These are phyloP conservation scores for Turritis glabra DNA, from an alignment of 345 rosid species.

Conservation along the genomic window DNA sequence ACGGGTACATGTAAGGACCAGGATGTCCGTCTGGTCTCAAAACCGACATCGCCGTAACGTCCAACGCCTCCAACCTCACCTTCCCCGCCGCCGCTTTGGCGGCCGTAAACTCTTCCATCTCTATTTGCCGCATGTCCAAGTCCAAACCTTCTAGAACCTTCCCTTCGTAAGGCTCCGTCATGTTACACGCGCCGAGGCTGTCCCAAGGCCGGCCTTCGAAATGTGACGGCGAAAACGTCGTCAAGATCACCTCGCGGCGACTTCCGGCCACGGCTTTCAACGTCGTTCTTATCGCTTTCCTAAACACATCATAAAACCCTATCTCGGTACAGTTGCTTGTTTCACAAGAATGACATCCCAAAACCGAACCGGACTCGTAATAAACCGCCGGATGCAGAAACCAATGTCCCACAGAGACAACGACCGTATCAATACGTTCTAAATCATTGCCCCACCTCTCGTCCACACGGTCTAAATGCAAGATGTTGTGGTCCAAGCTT, in stretches of 20 bases:
- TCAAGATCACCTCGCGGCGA: constrained; percentile 49
- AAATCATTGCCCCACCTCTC: constrained; percentile 81
- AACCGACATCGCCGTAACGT: constrained; percentile 65
- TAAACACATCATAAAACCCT: constrained; percentile 71
- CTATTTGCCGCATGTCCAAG: constrained; percentile 66
- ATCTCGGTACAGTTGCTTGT: constrained; percentile 73
- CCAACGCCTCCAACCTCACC: constrained; percentile 65
- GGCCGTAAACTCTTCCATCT: constrained; percentile 58
- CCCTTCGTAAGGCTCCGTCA: constrained; percentile 66
- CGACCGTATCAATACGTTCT: constrained; percentile 52
- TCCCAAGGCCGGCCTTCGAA: constrained; percentile 95
- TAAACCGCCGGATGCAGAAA: constrained; percentile 89
- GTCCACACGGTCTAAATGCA: constrained; percentile 69
- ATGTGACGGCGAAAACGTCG: constrained; percentile 88
- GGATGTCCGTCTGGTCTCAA: constrained; percentile 93
- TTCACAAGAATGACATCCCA: constrained; percentile 88
- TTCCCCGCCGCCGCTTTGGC: constrained; percentile 44
- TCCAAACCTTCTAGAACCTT: constrained; percentile 75
- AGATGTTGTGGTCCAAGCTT: constrained; percentile 62
- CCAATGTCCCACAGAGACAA: constrained; percentile 93
- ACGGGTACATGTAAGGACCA: constrained; percentile 80
- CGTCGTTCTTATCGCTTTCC: constrained; percentile 71
- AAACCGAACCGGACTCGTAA: constrained; percentile 55
- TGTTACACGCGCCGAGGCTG: constrained; percentile 82
- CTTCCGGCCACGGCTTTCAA: constrained; percentile 48